Percentiles rank a stretch among this genome's conserved stretches.
Conservation (phyloP, 2,329 filamentous ascomycete genomes). For the Colletotrichum somersetense region DNA sequence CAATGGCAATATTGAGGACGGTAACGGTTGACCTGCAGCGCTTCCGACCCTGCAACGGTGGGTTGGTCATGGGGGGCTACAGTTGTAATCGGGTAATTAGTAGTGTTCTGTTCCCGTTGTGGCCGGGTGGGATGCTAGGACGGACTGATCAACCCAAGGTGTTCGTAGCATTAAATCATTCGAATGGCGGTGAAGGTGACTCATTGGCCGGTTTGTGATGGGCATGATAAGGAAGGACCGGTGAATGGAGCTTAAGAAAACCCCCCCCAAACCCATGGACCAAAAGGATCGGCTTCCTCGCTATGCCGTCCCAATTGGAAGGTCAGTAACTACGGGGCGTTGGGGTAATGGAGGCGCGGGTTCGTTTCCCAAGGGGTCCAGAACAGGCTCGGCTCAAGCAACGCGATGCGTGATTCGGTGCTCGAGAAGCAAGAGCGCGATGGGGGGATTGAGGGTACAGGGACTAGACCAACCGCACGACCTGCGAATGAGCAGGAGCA, state of each 20-base stretch:
- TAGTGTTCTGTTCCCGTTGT: slow-evolving; percentile 16
- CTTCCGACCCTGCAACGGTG: slow-evolving; percentile 27
- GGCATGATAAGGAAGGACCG: slow-evolving; percentile 10
- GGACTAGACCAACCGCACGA: slow-evolving; percentile 16
- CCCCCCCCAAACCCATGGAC: no score
- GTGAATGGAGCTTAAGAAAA: slow-evolving; percentile 7
- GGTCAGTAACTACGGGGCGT: slow-evolving; percentile 15
- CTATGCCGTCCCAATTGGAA: slow-evolving; percentile 30
- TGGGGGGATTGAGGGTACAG: slow-evolving; percentile 16
- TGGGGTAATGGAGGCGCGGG: slow-evolving; percentile 3
- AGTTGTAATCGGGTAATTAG: slow-evolving; percentile 22
- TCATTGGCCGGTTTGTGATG: slow-evolving; percentile 23
- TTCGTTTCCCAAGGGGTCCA: slow-evolving; percentile 10
- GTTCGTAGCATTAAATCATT: background rate
- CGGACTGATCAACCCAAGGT: slow-evolving; percentile 4
- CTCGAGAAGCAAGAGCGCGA: background rate
- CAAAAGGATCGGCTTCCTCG: slow-evolving; percentile 22
- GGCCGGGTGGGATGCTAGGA: slow-evolving; percentile 6
- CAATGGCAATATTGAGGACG: background rate
- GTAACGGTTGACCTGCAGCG: slow-evolving; percentile 1
- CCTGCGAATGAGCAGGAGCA: slow-evolving; percentile 1
- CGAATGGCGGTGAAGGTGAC: slow-evolving; percentile 40
- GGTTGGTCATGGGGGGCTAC: background rate
- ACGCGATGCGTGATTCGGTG: slow-evolving; percentile 8
- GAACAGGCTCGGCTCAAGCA: background rate